Evolutionary conservation across 139 green algal species (phyloP).

Genomic region (Auxenochlorella protothecoides): DNA sequence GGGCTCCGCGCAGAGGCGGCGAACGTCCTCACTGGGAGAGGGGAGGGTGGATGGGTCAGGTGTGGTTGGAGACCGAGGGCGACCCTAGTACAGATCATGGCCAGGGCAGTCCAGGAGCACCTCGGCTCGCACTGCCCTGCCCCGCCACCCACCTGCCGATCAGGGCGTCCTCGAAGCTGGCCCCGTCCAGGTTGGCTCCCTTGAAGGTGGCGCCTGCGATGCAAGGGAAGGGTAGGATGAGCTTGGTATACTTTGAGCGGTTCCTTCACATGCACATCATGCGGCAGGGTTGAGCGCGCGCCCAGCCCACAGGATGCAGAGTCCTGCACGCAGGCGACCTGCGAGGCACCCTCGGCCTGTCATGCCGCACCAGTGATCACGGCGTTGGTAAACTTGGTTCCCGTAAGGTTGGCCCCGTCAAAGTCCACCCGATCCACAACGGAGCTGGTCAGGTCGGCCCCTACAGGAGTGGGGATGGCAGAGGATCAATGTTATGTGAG

Average conservation of each 20-base stretch:
- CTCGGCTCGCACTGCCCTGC: too few species aligned
- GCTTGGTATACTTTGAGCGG: too few species aligned
- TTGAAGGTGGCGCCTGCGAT: conserved; percentile 59
- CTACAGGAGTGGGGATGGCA: conserved; percentile 6
- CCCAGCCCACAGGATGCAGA: too few species aligned
- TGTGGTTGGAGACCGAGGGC: too few species aligned
- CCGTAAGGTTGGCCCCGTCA: conserved; percentile 50
- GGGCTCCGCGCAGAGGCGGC: conserved; percentile 64
- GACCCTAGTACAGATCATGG: not conserved
- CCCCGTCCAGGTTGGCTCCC: conserved; percentile 64
- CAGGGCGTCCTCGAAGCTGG: conserved; percentile 85
- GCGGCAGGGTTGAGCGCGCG: too few species aligned
- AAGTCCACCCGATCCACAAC: conserved; percentile 89
- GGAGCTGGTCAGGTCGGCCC: conserved; percentile 81
- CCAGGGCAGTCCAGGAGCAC: too few species aligned
- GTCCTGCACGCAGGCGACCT: too few species aligned
- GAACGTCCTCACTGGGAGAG: conserved; percentile 27
- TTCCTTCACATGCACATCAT: too few species aligned
- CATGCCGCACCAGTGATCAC: conserved; percentile 31
- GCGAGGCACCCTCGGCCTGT: too few species aligned
- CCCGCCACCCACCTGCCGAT: conserved; percentile 45
- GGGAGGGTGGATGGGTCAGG: too few species aligned
- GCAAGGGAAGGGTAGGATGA: too few species aligned
- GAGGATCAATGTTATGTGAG: too few species aligned
- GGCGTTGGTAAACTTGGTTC: conserved; percentile 56